Conservation (phyloP, 805 yeast genomes). For the Hanseniaspora meyeri region DNA sequence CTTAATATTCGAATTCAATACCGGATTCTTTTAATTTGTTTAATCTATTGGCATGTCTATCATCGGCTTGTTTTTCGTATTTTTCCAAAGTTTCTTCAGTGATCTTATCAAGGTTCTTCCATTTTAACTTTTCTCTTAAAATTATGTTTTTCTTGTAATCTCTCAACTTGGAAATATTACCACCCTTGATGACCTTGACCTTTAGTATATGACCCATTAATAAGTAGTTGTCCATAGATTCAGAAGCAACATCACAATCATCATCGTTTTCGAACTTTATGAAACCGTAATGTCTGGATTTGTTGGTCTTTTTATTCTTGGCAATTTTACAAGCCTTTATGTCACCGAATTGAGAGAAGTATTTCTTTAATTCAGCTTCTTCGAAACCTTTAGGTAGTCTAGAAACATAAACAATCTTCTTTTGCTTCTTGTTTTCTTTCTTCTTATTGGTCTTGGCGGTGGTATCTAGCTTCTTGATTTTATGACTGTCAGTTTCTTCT, state of each 20-base stretch:
- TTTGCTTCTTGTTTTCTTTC: constrained; percentile 19
- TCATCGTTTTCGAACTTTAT: constrained; percentile 63
- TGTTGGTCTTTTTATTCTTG: constrained; percentile 81
- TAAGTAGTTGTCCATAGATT: constrained; percentile 90
- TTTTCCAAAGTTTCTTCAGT: constrained; percentile 6
- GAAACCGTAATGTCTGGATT: constrained; percentile 83
- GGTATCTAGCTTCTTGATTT: constrained; percentile 24
- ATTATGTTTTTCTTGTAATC: constrained; percentile 25
- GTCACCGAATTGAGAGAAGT: constrained; percentile 84
- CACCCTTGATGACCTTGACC: constrained; percentile 40
- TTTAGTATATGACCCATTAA: constrained; percentile 77
- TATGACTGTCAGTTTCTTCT: constrained; percentile 16
- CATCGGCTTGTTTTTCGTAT: constrained; percentile 25
- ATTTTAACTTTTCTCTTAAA: constrained; percentile 25
- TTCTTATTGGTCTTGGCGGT: constrained; percentile 13
- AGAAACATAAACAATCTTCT: constrained; percentile 75
- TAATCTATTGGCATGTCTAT: constrained; percentile 27
- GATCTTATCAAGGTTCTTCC: constrained; percentile 11
- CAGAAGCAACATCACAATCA: constrained; percentile 81
- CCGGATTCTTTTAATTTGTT: constrained; percentile 28
- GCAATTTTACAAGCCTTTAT: constrained; percentile 68
- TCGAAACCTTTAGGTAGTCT: constrained; percentile 87
- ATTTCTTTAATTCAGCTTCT: constrained; percentile 60
- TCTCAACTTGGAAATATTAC: constrained; percentile 33
- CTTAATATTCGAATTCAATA: constrained; percentile 26